Conservation (phyloP, 345 rosid genomes). For the Dovyalis caffra region DNA sequence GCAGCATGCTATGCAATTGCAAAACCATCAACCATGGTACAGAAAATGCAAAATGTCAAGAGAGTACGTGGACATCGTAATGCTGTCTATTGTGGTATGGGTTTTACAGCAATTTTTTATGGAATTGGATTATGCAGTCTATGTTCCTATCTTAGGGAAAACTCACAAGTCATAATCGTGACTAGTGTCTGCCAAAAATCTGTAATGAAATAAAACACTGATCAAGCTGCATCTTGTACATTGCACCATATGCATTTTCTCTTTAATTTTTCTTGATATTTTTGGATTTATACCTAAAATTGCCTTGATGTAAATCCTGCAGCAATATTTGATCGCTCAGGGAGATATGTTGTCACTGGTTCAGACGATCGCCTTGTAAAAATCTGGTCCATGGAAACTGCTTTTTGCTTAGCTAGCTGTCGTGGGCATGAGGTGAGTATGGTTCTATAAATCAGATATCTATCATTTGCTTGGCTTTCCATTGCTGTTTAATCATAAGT, state of each 20-base stretch:
- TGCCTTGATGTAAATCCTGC: constrained; percentile 42
- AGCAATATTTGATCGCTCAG: constrained; percentile 93
- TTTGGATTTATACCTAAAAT: constrained; percentile 2
- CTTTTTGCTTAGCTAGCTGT: constrained; percentile 97
- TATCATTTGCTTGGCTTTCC: constrained; percentile 14
- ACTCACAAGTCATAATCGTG: background rate
- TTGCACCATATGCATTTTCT: background rate
- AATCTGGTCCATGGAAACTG: constrained; percentile 99
- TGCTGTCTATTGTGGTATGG: constrained; percentile 97
- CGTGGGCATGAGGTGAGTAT: constrained; percentile 98
- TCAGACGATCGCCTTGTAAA: constrained; percentile 99
- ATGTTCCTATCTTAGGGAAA: background rate
- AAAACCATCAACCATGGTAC: constrained; percentile 91
- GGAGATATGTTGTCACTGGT: constrained; percentile 96
- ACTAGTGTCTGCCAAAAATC: background rate
- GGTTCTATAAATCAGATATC: constrained; percentile 16
- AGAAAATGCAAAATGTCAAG: constrained; percentile 93
- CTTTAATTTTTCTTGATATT: background rate
- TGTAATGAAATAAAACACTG: background rate
- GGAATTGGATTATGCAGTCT: background rate
- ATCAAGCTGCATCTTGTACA: background rate
- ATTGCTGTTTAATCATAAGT: constrained; percentile 10
- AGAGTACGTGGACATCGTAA: constrained; percentile 90
- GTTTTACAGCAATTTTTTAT: constrained; percentile 7
- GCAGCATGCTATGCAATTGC: constrained; percentile 95